These are phyloP conservation scores for Bipolaris zeicola DNA, from an alignment of 2,329 filamentous ascomycete species.

Conservation along the genomic window DNA sequence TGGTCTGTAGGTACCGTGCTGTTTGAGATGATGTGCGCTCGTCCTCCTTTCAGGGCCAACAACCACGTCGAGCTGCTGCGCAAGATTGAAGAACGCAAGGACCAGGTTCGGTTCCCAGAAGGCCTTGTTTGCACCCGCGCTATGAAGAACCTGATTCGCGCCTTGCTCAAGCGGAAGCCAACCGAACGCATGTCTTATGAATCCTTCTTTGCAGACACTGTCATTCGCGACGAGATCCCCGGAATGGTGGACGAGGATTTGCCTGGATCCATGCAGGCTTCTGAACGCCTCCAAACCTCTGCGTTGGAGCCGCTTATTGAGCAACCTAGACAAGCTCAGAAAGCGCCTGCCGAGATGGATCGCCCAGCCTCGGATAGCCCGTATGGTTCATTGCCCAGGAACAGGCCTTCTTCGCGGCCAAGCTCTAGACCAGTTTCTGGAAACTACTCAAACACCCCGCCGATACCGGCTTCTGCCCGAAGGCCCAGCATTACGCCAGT, in stretches of 20 bases:
- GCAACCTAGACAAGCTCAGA: conserved; percentile 35
- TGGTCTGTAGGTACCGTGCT: conserved; percentile 97
- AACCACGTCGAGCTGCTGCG: conserved; percentile 94
- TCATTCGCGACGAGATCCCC: conserved; percentile 77
- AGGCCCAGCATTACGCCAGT: conserved; percentile 44
- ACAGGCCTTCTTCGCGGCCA: conserved; percentile 43
- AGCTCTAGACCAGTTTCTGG: conserved; percentile 39
- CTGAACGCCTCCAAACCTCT: conserved; percentile 32
- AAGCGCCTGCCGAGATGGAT: conserved; percentile 36
- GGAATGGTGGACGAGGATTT: conserved; percentile 79
- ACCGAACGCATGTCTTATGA: conserved; percentile 85
- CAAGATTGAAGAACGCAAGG: conserved; percentile 88
- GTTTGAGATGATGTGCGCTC: conserved; percentile 92
- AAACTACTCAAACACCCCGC: conserved; percentile 33
- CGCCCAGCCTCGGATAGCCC: conserved; percentile 34
- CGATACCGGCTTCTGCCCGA: conserved; percentile 31
- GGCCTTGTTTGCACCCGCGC: conserved; percentile 73
- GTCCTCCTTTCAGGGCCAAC: conserved; percentile 85
- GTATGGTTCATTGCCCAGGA: conserved; percentile 43
- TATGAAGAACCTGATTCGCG: conserved; percentile 80
- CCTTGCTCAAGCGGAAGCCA: conserved; percentile 82
- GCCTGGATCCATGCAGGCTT: conserved; percentile 42
- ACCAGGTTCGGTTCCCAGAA: conserved; percentile 80
- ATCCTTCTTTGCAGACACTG: conserved; percentile 77
- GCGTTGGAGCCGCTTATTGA: conserved; percentile 35